A percentile compares a stretch with the other conserved stretches of the same genome.
These are phyloP conservation scores for Trichoderma guizhouense DNA, from an alignment of 2,329 filamentous ascomycete species.

Conservation along the genomic window DNA sequence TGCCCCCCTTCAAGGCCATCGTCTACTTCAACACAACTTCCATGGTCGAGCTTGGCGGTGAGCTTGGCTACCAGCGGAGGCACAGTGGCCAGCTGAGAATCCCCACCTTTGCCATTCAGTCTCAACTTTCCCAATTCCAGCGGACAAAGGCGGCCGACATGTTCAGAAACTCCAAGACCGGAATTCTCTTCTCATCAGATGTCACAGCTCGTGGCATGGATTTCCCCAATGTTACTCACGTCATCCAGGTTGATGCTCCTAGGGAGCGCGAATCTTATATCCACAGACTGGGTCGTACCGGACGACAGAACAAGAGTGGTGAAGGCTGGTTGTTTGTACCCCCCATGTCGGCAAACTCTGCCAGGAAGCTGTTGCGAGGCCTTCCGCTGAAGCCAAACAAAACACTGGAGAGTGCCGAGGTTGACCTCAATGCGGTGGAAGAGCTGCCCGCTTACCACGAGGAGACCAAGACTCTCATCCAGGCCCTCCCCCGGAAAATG, in stretches of 20 bases:
- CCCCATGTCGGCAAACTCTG: slow-evolving; percentile 47
- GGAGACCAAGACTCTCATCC: slow-evolving; percentile 41
- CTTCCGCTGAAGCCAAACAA: slow-evolving; percentile 59
- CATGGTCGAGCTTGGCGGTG: slow-evolving; percentile 62
- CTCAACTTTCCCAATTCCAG: slow-evolving; percentile 65
- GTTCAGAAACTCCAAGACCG: slow-evolving; percentile 65
- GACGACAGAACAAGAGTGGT: slow-evolving; percentile 69
- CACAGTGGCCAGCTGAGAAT: slow-evolving; percentile 38
- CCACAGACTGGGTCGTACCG: slow-evolving; percentile 74
- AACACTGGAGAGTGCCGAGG: slow-evolving; percentile 48
- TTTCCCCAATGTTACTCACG: slow-evolving; percentile 76
- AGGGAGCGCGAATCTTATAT: slow-evolving; percentile 68
- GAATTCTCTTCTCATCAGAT: slow-evolving; percentile 72
- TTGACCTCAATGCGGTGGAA: slow-evolving; percentile 50
- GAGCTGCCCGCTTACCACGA: slow-evolving; percentile 45
- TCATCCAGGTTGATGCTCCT: slow-evolving; percentile 68
- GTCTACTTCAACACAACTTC: slow-evolving; percentile 82
- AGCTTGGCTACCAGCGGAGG: slow-evolving; percentile 45
- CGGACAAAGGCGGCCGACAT: slow-evolving; percentile 67
- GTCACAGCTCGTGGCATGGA: slow-evolving; percentile 82
- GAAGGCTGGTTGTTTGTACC: slow-evolving; percentile 66
- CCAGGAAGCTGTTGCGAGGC: slow-evolving; percentile 50
- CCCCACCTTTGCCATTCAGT: slow-evolving; percentile 65
- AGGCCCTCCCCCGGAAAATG: slow-evolving; percentile 34
- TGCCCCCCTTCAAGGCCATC: slow-evolving; percentile 86